Conservation (phyloP, 306 rosid genomes). For the Luffa acutangula region DNA sequence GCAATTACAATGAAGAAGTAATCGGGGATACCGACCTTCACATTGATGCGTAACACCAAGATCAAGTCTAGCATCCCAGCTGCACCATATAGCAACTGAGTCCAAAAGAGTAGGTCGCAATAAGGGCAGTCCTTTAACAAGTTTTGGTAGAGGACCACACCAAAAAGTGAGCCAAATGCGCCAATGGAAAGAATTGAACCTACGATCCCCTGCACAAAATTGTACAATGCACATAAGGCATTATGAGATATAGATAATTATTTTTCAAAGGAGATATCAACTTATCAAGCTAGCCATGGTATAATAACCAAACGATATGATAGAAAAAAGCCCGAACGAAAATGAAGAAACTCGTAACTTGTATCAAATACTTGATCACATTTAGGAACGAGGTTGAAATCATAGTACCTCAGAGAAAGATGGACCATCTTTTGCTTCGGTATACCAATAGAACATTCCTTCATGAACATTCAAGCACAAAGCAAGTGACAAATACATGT, state of each 20-base stretch:
- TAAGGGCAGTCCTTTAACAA: slow-evolving; percentile 66
- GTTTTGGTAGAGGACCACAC: slow-evolving; percentile 75
- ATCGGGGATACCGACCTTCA: slow-evolving; percentile 62
- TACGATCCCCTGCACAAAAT: slow-evolving; percentile 43
- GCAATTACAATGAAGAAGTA: slow-evolving; percentile 60
- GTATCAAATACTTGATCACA: no score
- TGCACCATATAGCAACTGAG: slow-evolving; percentile 53
- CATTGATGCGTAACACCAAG: slow-evolving; percentile 44
- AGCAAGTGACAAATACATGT: slow-evolving; percentile 69
- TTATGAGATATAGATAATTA: no score
- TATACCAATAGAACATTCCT: slow-evolving; percentile 90
- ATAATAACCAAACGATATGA: no score
- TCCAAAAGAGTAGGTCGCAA: slow-evolving; percentile 76
- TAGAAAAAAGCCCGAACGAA: no score
- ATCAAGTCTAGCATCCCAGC: slow-evolving; percentile 69
- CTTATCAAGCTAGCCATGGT: no score
- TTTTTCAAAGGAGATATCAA: background rate
- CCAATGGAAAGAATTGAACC: slow-evolving; percentile 68
- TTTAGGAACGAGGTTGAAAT: background rate
- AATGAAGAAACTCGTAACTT: background rate
- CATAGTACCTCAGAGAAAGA: slow-evolving; percentile 64
- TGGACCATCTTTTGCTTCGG: slow-evolving; percentile 67
- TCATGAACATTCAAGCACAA: slow-evolving; percentile 66
- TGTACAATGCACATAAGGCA: no score
- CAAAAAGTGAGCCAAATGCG: slow-evolving; percentile 61